A percentile compares a stretch with the other conserved stretches of the same genome.
These are phyloP conservation scores for Aspergillus coremiiformis DNA, from an alignment of 495 filamentous ascomycete species.

Conservation along the genomic window DNA sequence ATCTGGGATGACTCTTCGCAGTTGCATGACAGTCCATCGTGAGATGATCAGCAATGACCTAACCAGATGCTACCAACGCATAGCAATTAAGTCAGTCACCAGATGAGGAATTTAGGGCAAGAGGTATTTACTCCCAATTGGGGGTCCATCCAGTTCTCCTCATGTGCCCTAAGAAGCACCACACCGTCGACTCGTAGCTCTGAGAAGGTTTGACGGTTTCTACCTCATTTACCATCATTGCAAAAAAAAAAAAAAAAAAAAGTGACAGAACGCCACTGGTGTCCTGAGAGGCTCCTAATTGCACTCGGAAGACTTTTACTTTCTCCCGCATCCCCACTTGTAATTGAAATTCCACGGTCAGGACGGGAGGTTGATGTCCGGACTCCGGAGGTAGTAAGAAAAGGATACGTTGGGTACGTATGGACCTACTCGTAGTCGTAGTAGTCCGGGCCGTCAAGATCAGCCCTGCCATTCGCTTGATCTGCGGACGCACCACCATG, in stretches of 20 bases:
- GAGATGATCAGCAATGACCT: background rate
- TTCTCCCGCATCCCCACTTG: background rate
- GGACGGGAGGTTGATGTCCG: background rate
- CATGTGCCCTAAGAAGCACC: background rate
- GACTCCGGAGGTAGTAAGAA: background rate
- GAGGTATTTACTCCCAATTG: background rate
- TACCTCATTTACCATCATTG: background rate
- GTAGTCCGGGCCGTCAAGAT: background rate
- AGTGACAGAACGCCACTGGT: background rate
- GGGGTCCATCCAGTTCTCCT: background rate
- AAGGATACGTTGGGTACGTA: too few species aligned
- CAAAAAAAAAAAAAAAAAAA: too few species aligned
- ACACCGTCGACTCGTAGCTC: background rate
- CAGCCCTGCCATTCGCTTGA: background rate
- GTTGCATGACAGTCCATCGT: background rate
- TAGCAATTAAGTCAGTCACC: background rate
- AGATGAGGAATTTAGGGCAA: background rate
- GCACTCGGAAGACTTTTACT: background rate
- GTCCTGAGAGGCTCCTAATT: background rate
- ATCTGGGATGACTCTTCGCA: background rate
- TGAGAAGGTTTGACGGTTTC: constrained; percentile 1
- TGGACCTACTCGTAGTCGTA: too few species aligned
- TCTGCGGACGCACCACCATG: background rate
- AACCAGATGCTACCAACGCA: background rate
- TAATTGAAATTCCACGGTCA: background rate